Evolutionary conservation across 1,284 basidiomycete genomes (phyloP).

Genomic region (Ceratobasidium sp.): DNA sequence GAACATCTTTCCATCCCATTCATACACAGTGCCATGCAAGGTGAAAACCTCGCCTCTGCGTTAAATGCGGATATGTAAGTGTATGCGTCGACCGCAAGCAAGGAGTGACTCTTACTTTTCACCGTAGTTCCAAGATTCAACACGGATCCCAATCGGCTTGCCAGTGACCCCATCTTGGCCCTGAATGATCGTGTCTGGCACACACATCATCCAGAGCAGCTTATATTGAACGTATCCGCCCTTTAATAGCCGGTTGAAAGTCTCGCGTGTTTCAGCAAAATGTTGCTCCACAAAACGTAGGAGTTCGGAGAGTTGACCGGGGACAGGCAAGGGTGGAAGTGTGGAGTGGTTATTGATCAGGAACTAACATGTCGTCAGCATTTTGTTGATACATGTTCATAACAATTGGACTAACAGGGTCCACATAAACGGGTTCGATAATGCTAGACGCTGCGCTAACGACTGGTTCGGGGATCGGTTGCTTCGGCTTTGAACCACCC

Average conservation of each 20-base stretch:
- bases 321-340: background rate
- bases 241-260: background rate
- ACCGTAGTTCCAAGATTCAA: constrained; percentile 23
- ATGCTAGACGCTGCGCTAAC: too few relatives aligned
- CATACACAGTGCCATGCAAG: constrained; percentile 10
- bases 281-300: constrained; percentile 10
- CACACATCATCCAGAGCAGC: constrained; percentile 13
- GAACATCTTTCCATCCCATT: constrained; percentile 31
- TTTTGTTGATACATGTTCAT: too few relatives aligned
- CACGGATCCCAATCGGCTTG: constrained; percentile 11
- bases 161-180: constrained; percentile 12
- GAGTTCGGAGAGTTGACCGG: constrained; percentile 11
- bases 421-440: too few relatives aligned
- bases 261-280: constrained; percentile 3
- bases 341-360: background rate
- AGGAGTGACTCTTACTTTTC: background rate
- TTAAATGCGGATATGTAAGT: background rate
- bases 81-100: background rate
- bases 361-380: background rate
- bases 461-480: too few relatives aligned
- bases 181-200: constrained; percentile 7
- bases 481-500: too few relatives aligned
- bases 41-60: constrained; percentile 13
- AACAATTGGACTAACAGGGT: too few relatives aligned
- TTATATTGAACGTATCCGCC: constrained; percentile 5